A percentile compares a stretch with the other conserved stretches of the same genome.
phyloP scores from a whole-genome alignment of 2,329 filamentous ascomycete species.

The Verticillium nubilum region DNA sequence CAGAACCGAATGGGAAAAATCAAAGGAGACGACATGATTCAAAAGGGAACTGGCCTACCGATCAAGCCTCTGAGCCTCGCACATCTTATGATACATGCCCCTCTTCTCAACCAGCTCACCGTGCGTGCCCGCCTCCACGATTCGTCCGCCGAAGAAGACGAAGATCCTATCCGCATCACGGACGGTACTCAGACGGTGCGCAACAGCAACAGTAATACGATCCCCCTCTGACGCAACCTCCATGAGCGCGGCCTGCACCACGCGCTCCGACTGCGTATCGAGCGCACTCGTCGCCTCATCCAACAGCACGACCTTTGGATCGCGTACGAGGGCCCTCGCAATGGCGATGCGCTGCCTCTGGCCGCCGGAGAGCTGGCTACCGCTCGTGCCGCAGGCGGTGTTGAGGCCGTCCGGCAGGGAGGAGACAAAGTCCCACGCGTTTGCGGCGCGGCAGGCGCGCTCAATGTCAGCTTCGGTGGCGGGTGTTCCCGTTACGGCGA shows the following conservation, averaged over 20 bases:
- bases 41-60: too few relatives aligned
- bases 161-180: slow-evolving; percentile 53
- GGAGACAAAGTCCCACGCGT: slow-evolving; percentile 44
- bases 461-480: slow-evolving; percentile 32
- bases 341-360: slow-evolving; percentile 52
- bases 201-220: slow-evolving; percentile 56
- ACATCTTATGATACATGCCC: too few relatives aligned
- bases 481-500: slow-evolving; percentile 8
- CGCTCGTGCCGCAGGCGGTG: slow-evolving; percentile 11
- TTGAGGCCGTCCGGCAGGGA: slow-evolving; percentile 33
- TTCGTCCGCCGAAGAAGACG: slow-evolving; percentile 49
- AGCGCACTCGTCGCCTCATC: slow-evolving; percentile 55
- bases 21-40: too few relatives aligned
- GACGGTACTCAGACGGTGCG: slow-evolving; percentile 48
- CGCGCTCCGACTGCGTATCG: slow-evolving; percentile 27
- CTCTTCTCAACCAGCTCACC: too few relatives aligned
- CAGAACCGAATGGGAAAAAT: too few relatives aligned
- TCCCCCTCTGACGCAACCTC: slow-evolving; percentile 25
- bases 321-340: slow-evolving; percentile 46
- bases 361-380: slow-evolving; percentile 40
- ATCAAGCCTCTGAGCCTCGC: too few relatives aligned
- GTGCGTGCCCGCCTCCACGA: slow-evolving; percentile 56
- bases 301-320: slow-evolving; percentile 47
- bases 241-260: slow-evolving; percentile 43
- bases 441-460: slow-evolving; percentile 39